phyloP scores from a whole-genome alignment of 192 early-diverging fungal species.

The Rhizophagus clarus region DNA sequence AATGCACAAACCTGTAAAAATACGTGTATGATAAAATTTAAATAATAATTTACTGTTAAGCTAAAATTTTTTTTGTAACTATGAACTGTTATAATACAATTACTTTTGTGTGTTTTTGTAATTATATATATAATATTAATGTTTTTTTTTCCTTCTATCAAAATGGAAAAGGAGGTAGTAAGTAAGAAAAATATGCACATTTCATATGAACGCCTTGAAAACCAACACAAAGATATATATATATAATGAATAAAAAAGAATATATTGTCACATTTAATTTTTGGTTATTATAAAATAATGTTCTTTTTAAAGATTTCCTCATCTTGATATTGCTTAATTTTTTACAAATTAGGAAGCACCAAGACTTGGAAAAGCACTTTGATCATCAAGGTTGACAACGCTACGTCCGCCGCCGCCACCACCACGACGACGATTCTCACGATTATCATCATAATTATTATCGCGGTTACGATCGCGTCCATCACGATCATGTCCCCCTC shows the following conservation, averaged over 20 bases:
- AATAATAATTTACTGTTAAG: too few species aligned
- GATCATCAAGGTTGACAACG: slow-evolving; percentile 67
- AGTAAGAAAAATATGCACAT: background rate
- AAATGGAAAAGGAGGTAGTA: background rate
- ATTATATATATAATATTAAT: background rate
- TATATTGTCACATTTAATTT: slow-evolving; percentile 26
- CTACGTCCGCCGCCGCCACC: slow-evolving; percentile 52
- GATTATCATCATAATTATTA: slow-evolving; percentile 41
- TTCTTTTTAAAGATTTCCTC: slow-evolving; percentile 12
- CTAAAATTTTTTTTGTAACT: background rate
- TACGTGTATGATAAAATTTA: too few species aligned
- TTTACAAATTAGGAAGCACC: slow-evolving; percentile 35
- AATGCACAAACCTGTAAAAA: background rate
- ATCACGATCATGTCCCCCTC: slow-evolving; percentile 34
- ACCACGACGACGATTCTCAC: slow-evolving; percentile 49
- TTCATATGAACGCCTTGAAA: background rate
- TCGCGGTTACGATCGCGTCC: slow-evolving; percentile 48
- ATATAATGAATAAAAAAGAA: slow-evolving; percentile 10
- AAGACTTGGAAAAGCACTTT: slow-evolving; percentile 72
- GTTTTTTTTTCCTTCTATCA: background rate
- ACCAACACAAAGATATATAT: background rate
- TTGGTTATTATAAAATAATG: slow-evolving; percentile 9
- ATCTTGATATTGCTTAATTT: background rate
- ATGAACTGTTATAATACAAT: background rate
- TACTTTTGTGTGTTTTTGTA: background rate